Percentiles rank a stretch among this genome's conserved stretches.
phyloP scores from a whole-genome alignment of 345 rosid species.

The Dipteronia sinensis region DNA sequence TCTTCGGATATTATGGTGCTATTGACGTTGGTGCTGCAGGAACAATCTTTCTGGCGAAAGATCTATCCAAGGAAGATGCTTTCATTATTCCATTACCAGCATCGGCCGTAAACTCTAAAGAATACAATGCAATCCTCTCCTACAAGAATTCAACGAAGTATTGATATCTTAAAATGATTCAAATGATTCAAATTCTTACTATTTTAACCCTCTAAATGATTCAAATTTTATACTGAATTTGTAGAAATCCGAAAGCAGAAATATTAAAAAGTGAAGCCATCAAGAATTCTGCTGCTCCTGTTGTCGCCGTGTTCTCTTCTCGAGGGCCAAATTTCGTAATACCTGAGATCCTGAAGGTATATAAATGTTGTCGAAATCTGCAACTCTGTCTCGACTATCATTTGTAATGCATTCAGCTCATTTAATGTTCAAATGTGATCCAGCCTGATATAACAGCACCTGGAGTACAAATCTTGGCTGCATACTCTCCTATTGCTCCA shows the following conservation, averaged over 20 bases:
- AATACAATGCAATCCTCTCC: conserved; percentile 21
- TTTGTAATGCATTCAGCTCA: neutral
- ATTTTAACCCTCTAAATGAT: neutral
- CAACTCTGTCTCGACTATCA: neutral
- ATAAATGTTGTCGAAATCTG: neutral
- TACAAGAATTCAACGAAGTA: conserved; percentile 39
- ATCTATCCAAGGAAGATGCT: neutral
- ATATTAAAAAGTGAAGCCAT: conserved; percentile 36
- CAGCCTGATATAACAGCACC: conserved; percentile 58
- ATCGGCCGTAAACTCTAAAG: neutral
- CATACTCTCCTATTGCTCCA: conserved; percentile 33
- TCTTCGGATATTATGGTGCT: neutral
- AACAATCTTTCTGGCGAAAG: conserved; percentile 16
- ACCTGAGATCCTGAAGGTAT: conserved; percentile 27
- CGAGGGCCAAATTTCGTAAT: conserved; percentile 38
- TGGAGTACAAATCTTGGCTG: conserved; percentile 51
- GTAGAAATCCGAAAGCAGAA: conserved; percentile 18
- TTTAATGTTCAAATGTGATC: neutral
- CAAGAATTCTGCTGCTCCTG: conserved; percentile 38
- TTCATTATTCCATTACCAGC: conserved; percentile 30
- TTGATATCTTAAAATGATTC: neutral
- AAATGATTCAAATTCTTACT: neutral
- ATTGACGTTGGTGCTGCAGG: conserved; percentile 31
- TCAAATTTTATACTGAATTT: neutral
- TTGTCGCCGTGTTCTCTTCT: conserved; percentile 42